Conservation (phyloP, 331 rosid species). For the Pyrus hybrid region DNA sequence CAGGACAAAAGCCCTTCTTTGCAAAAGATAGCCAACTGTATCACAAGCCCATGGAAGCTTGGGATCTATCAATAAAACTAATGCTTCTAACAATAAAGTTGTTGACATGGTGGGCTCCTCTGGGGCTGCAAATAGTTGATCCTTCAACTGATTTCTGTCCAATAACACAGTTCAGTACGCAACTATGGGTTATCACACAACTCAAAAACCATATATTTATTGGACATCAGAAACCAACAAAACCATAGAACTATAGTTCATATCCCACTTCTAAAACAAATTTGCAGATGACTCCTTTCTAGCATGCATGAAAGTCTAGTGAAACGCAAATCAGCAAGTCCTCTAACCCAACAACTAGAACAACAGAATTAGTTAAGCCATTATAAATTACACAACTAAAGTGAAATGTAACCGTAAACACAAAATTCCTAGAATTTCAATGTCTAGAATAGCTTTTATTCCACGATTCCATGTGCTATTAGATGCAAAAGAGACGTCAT, state of each 20-base stretch:
- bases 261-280: neutral
- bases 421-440: neutral
- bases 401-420: too few relatives aligned
- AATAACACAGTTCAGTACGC: conserved; percentile 23
- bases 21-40: conserved; percentile 57
- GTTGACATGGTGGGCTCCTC: conserved; percentile 39
- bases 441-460: neutral
- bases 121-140: conserved; percentile 53
- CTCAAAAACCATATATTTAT: neutral
- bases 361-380: neutral
- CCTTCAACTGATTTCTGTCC: conserved; percentile 58
- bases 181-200: conserved; percentile 2
- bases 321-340: neutral
- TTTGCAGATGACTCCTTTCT: neutral
- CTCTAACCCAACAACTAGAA: neutral
- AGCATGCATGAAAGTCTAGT: neutral
- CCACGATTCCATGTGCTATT: neutral
- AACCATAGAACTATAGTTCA: neutral
- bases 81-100: conserved; percentile 58
- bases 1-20: conserved; percentile 50
- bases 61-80: conserved; percentile 54
- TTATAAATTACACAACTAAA: neutral
- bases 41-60: conserved; percentile 86
- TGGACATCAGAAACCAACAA: neutral
- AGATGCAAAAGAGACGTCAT: neutral